Evolutionary conservation across 2,329 filamentous ascomycete genomes (phyloP).

Genomic region (Fusarium buharicum): DNA sequence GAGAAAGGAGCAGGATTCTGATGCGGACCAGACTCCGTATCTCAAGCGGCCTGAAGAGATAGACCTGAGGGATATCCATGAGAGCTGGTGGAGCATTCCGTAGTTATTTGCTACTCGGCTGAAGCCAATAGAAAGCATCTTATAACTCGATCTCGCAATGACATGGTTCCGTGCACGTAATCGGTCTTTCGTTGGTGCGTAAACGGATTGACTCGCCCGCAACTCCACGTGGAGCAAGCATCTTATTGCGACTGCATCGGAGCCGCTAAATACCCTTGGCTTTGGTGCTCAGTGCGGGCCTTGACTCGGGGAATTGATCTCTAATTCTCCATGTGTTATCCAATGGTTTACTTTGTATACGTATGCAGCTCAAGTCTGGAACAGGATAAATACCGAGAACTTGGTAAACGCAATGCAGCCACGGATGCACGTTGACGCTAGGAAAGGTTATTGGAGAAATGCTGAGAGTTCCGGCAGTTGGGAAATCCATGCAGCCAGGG

Average conservation of each 20-base stretch:
- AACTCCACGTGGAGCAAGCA: constrained; percentile 20
- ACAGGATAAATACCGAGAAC: not conserved
- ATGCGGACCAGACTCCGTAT: constrained; percentile 72
- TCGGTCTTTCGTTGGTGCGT: not conserved
- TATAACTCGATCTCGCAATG: constrained; percentile 13
- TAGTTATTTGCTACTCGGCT: constrained; percentile 14
- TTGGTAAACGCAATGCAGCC: constrained; percentile 25
- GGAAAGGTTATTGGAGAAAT: not conserved
- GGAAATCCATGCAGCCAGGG: constrained; percentile 7
- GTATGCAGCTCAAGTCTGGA: too few species aligned
- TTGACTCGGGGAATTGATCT: too few species aligned
- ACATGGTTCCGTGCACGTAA: constrained; percentile 36
- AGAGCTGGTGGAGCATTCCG: constrained; percentile 71
- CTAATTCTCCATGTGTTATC: too few species aligned
- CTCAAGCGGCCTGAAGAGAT: constrained; percentile 65
- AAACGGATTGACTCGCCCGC: not conserved
- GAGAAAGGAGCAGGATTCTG: constrained; percentile 63
- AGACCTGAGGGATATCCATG: constrained; percentile 71
- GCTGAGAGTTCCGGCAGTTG: constrained; percentile 15
- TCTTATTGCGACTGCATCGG: not conserved
- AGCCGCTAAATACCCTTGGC: too few species aligned
- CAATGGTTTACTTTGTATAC: too few species aligned
- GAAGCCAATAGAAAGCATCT: not conserved
- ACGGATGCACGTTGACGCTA: constrained; percentile 25
- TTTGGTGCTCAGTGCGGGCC: too few species aligned